Base-by-base conservation (phyloP, 768 basidiomycete species). In the Podaxis sp. region DNA sequence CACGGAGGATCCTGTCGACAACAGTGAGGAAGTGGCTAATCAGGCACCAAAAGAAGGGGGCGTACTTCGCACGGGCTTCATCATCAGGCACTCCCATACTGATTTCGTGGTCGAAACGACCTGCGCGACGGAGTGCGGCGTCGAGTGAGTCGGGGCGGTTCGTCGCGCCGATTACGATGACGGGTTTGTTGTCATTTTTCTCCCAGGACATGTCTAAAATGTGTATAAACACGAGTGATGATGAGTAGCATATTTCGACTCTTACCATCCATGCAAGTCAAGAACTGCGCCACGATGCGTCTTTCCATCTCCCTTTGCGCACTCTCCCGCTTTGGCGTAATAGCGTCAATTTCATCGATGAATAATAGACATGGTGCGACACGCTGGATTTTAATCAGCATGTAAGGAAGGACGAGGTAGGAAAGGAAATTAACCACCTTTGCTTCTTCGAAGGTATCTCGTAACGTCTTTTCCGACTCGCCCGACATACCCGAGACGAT, bases 401-500 rank as follows among this genome's bases (percentile, higher is more conserved):
- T 38, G 22, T 46, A 19, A 7, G 7, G 12, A 6, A 19, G 19
- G 67, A 12, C 19, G 22, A 43, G 24, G 61, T 51, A 9, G 56
- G 38, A 41, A 38, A 27, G 5, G 19, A 4, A 33, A n/a, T 29
- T 38, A 73, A 79, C 4, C 33, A 94, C 94, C 77, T 94, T 96
- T 5, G 97, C 97, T 73, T 98, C 96, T 33, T 97, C 96, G 70
- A 99, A 99, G 0, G 94, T 95, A 70, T 98, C 96, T 47, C 97
- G 79, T 4, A 99, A 77, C 0, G 94, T 96, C 79, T 96, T 98
- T 72, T 99, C 97, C 0, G 94, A 96, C 74, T 99, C 97, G 51
- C 97, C 97, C 0, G 94, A 97, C 94, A 98, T 97, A 1, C 97
- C 96, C 2, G 93, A 95, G 7, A 99, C 94, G 63, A 99, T 90